A percentile compares a stretch with the other conserved stretches of the same genome.
Evolutionary conservation across 1,284 basidiomycete species (phyloP).

Genomic region (Vanrija sp.): DNA sequence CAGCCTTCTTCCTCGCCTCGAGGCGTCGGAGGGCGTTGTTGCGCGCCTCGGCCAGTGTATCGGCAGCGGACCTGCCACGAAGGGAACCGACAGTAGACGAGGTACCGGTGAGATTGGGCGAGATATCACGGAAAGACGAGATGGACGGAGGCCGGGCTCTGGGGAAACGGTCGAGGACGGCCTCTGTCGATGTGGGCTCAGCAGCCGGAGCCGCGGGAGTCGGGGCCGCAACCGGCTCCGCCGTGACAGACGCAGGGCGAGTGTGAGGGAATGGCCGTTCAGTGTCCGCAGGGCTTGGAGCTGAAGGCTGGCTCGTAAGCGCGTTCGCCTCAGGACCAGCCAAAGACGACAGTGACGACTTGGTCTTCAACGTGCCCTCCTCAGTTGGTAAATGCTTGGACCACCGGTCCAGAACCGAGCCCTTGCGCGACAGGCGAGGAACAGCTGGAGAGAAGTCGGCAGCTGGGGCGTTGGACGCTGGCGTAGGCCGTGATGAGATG

Average conservation of each 20-base stretch:
- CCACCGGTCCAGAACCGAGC: no score
- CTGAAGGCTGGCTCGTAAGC: background rate
- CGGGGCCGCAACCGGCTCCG: background rate
- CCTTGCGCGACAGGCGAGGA: no score
- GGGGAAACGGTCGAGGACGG: background rate
- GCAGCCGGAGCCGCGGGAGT: background rate
- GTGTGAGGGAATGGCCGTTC: background rate
- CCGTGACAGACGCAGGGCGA: background rate
- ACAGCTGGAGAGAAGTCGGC: no score
- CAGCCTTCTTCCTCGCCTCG: conserved; percentile 36
- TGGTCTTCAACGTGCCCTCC: no score
- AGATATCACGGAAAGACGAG: background rate
- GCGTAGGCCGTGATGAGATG: no score
- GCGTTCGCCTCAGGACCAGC: no score
- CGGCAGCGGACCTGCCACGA: conserved; percentile 28
- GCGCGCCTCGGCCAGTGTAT: conserved; percentile 39
- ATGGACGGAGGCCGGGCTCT: background rate
- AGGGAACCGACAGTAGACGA: conserved; percentile 7
- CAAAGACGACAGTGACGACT: no score
- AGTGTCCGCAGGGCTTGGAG: background rate
- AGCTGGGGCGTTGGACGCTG: no score
- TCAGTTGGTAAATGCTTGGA: no score
- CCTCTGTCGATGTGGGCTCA: background rate
- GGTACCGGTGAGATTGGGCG: conserved; percentile 27
- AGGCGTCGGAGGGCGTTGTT: conserved; percentile 40